These are phyloP conservation scores for Pneumocystis wakefieldiae DNA, from an alignment of 1,139 yeast species.

Conservation along the genomic window DNA sequence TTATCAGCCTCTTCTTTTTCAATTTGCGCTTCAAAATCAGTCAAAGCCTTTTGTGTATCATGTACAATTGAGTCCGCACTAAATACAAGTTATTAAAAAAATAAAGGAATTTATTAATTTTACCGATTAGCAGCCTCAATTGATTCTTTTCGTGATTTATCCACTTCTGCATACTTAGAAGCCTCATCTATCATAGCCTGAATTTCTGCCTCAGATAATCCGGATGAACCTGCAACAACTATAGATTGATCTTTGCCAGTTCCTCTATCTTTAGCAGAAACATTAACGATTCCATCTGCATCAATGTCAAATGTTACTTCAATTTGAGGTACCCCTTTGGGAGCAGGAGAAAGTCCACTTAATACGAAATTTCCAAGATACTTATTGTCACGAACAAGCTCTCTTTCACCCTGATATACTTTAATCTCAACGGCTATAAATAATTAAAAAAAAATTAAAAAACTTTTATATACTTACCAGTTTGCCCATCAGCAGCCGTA, in stretches of 20 bases:
- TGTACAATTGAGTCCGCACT: constrained; percentile 89
- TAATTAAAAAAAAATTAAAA: background rate
- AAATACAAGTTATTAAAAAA: background rate
- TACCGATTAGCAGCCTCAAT: constrained; percentile 77
- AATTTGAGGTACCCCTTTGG: constrained; percentile 98
- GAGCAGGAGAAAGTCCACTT: constrained; percentile 94
- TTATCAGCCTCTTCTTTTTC: constrained; percentile 77
- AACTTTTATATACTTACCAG: constrained; percentile 21
- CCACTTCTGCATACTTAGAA: constrained; percentile 92
- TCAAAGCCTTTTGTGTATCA: constrained; percentile 88
- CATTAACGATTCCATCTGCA: constrained; percentile 98
- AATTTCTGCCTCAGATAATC: constrained; percentile 88
- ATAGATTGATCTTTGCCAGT: constrained; percentile 96
- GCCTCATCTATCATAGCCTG: constrained; percentile 98
- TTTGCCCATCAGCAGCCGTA: constrained; percentile 97
- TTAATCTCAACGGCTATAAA: constrained; percentile 74
- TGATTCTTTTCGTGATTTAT: constrained; percentile 85
- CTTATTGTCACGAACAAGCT: constrained; percentile 95
- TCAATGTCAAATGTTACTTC: constrained; percentile 96
- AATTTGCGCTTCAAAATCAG: constrained; percentile 86
- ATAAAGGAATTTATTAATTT: background rate
- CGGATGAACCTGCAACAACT: constrained; percentile 97
- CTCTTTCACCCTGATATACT: constrained; percentile 99
- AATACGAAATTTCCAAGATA: constrained; percentile 91
- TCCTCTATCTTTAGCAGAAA: constrained; percentile 96